Evolutionary conservation across 805 yeast species (phyloP), one percentile per base, ranked within the genome.

Genomic region (Teunomyces kruisii): DNA sequence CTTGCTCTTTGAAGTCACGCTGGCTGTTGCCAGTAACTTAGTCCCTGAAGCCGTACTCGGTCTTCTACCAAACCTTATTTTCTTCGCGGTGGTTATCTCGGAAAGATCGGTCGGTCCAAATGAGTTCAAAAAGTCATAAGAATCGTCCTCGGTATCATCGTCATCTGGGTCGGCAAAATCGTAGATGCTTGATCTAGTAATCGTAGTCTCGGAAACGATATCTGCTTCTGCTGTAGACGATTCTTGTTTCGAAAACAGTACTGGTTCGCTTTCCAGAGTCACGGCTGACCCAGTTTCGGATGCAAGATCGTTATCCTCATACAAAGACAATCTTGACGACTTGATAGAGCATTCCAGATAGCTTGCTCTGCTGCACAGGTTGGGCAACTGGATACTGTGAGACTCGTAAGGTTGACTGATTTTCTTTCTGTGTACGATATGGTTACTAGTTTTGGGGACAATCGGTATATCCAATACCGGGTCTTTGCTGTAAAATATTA

Each of bases 111-210:
- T 9, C 4, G 31, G 33, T 10, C 45, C 55, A 43, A 57, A 58
- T 8, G 59, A 48, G 31, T 56, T 54, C 16, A 58, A 40, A 15
- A 40, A 51, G 24, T 47, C 49, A 35, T 35, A 56, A 7, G 55
- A 46, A 33, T 54, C 58, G 37, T 57, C 60, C 6, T 44, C 48
- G 3, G 29, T 45, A 2, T 47, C 54, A 10, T 45, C 52, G 3
- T 32, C 39, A 12, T 42, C 29, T 2, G 14, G 12, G 15, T 37
- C 31, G n/a, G 16, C 28, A 3, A 37, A 22, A 9, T 39, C 42
- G 9, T 36, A 12, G 14, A 14, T 13, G 22, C 24, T 16, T 17
- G 14, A 13, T 13, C 13, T 31, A 7, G 32, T 15, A 17, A 42
- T 37, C 10, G 41, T 35, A 12, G 35, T 28, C 17, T 35, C 35